phyloP scores from a whole-genome alignment of 495 filamentous ascomycete species.

The Penicillium macrosclerotiorum region DNA sequence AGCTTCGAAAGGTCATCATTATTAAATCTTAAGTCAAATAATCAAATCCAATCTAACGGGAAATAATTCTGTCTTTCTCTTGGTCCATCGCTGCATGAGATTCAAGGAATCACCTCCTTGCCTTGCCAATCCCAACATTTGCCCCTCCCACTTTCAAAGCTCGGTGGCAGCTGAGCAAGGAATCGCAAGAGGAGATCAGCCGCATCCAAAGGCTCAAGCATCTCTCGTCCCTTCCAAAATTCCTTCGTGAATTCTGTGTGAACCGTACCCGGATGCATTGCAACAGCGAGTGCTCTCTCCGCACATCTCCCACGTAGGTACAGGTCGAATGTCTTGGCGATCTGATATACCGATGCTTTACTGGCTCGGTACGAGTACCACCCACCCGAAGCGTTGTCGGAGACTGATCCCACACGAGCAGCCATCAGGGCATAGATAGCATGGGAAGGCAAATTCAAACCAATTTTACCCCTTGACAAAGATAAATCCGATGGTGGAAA shows the following conservation, averaged over 20 bases:
- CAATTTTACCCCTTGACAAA: too few relatives aligned
- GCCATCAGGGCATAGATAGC: constrained; percentile 70
- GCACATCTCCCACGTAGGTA: constrained; percentile 53
- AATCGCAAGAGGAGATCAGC: constrained; percentile 59
- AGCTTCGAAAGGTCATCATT: too few relatives aligned
- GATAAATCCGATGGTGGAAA: constrained; percentile 17
- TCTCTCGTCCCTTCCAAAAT: constrained; percentile 64
- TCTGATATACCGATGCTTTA: constrained; percentile 69
- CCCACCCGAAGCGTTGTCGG: constrained; percentile 67
- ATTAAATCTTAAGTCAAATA: too few relatives aligned
- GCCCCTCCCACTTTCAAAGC: constrained; percentile 53
- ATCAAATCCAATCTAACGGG: too few relatives aligned
- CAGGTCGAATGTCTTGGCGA: constrained; percentile 73
- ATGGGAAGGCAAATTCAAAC: constrained; percentile 34
- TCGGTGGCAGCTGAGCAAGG: constrained; percentile 34
- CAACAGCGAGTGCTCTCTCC: constrained; percentile 61
- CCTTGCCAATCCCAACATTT: constrained; percentile 78
- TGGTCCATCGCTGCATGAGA: too few relatives aligned
- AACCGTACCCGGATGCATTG: constrained; percentile 82
- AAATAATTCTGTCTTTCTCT: too few relatives aligned
- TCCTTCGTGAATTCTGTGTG: constrained; percentile 69
- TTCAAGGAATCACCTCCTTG: constrained; percentile 62
- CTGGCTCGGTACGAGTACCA: constrained; percentile 75
- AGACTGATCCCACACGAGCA: constrained; percentile 71
- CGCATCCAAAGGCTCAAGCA: constrained; percentile 59